Percentiles rank a stretch among this genome's conserved stretches.
These are phyloP conservation scores for Russula virescens DNA, from an alignment of 768 basidiomycete species.

Conservation along the genomic window DNA sequence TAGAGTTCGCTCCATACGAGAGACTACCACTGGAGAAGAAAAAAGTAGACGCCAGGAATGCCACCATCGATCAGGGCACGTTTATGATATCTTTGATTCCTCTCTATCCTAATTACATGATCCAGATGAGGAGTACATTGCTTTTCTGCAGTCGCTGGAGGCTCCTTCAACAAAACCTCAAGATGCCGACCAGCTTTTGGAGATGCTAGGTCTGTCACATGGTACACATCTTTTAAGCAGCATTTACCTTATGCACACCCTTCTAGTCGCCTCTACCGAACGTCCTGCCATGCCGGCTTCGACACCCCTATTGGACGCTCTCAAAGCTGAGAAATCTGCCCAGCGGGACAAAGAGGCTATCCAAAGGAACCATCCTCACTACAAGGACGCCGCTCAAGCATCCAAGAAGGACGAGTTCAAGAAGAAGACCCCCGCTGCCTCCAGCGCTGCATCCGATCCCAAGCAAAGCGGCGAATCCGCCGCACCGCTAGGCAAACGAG, in stretches of 20 bases:
- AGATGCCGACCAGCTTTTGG: slow-evolving; percentile 55
- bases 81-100: not conserved
- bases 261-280: slow-evolving; percentile 58
- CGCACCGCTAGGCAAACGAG: slow-evolving; percentile 34
- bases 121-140: slow-evolving; percentile 76
- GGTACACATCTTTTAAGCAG: not conserved
- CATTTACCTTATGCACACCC: not conserved
- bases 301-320: slow-evolving; percentile 88
- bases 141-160: slow-evolving; percentile 73
- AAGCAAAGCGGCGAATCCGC: slow-evolving; percentile 25
- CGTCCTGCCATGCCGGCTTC: slow-evolving; percentile 62
- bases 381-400: slow-evolving; percentile 45
- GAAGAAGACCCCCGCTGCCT: slow-evolving; percentile 31
- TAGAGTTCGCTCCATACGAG: slow-evolving; percentile 93
- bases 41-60: slow-evolving; percentile 75
- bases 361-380: slow-evolving; percentile 65
- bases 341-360: slow-evolving; percentile 71
- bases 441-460: slow-evolving; percentile 20
- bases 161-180: slow-evolving; percentile 37
- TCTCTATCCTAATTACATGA: not conserved
- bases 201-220: slow-evolving; percentile 48
- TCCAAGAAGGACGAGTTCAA: slow-evolving; percentile 38
- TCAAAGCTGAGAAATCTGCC: slow-evolving; percentile 72
- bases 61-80: slow-evolving; percentile 85
- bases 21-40: slow-evolving; percentile 71